phyloP scores from a whole-genome alignment of 1,284 basidiomycete genomes.

The Veloporphyrellus conicus region DNA sequence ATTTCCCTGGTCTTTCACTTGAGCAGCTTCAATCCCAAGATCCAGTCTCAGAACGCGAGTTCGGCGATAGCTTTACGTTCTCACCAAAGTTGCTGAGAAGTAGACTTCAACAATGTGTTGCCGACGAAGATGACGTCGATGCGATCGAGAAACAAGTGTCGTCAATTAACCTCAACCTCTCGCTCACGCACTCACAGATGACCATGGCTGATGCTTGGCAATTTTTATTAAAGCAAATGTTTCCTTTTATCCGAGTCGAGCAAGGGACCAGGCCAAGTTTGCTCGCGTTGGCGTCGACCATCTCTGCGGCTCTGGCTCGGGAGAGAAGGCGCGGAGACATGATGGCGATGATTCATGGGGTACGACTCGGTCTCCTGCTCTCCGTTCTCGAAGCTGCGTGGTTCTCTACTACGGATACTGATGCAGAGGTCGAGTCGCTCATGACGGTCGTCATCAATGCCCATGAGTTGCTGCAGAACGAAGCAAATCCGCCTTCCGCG shows the following conservation, averaged over 20 bases:
- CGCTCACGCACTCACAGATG: slow-evolving; percentile 75
- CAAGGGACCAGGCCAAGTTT: slow-evolving; percentile 50
- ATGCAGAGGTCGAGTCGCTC: slow-evolving; percentile 56
- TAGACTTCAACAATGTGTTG: slow-evolving; percentile 50
- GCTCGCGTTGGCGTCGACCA: slow-evolving; percentile 56
- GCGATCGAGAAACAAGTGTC: slow-evolving; percentile 49
- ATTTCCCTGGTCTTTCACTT: slow-evolving; percentile 54
- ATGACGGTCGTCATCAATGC: slow-evolving; percentile 58
- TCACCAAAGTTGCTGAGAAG: slow-evolving; percentile 49
- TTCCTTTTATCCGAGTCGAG: slow-evolving; percentile 64
- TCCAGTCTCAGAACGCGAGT: slow-evolving; percentile 65
- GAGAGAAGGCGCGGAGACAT: slow-evolving; percentile 79
- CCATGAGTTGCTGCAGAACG: slow-evolving; percentile 66
- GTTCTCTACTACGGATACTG: slow-evolving; percentile 63
- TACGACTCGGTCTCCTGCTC: slow-evolving; percentile 70
- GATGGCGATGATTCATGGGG: slow-evolving; percentile 78
- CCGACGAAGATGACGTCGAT: slow-evolving; percentile 40
- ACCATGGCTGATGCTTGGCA: slow-evolving; percentile 78
- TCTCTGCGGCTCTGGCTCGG: slow-evolving; percentile 63
- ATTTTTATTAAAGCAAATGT: slow-evolving; percentile 60
- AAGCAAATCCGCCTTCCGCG: slow-evolving; percentile 68
- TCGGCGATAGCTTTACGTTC: slow-evolving; percentile 79
- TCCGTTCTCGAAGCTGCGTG: slow-evolving; percentile 74
- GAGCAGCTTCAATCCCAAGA: slow-evolving; percentile 64
- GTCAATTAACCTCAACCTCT: slow-evolving; percentile 81